Conservation (phyloP, 306 rosid species). For the Chamaecrista fasciculata region DNA sequence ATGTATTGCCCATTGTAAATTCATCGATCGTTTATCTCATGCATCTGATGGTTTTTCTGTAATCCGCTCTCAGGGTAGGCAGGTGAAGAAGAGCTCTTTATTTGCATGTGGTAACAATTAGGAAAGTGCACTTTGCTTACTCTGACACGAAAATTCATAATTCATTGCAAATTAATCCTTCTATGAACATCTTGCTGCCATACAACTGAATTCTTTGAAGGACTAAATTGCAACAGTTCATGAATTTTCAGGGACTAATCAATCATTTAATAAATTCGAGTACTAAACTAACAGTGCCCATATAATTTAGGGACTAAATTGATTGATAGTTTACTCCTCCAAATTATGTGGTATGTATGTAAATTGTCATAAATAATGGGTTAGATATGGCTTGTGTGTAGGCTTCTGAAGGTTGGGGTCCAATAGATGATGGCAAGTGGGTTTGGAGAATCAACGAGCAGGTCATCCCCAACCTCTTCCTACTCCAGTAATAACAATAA, state of each 20-base stretch:
- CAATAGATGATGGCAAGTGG: slow-evolving; percentile 66
- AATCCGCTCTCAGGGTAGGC: not conserved
- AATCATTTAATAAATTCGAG: too few species aligned
- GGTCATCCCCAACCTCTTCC: slow-evolving; percentile 62
- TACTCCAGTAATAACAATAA: slow-evolving; percentile 42
- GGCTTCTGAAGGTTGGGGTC: slow-evolving; percentile 32
- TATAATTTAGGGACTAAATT: too few species aligned
- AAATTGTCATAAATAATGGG: not conserved
- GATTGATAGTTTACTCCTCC: too few species aligned
- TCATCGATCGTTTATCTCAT: not conserved
- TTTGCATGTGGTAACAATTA: not conserved
- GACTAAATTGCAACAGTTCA: too few species aligned
- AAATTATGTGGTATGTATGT: not conserved
- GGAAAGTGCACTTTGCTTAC: not conserved
- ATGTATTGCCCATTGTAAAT: not conserved
- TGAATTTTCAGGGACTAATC: too few species aligned
- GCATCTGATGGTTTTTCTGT: not conserved
- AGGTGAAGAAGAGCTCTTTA: not conserved
- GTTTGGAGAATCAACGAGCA: slow-evolving; percentile 65
- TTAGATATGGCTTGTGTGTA: slow-evolving; percentile 20
- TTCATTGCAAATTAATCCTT: too few species aligned
- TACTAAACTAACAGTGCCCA: too few species aligned
- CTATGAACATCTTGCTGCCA: too few species aligned
- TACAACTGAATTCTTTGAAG: too few species aligned
- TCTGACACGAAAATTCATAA: too few species aligned